Evolutionary conservation across 202 grass and related monocot genomes (phyloP).

Genomic region (Sporobolus alterniflorus): DNA sequence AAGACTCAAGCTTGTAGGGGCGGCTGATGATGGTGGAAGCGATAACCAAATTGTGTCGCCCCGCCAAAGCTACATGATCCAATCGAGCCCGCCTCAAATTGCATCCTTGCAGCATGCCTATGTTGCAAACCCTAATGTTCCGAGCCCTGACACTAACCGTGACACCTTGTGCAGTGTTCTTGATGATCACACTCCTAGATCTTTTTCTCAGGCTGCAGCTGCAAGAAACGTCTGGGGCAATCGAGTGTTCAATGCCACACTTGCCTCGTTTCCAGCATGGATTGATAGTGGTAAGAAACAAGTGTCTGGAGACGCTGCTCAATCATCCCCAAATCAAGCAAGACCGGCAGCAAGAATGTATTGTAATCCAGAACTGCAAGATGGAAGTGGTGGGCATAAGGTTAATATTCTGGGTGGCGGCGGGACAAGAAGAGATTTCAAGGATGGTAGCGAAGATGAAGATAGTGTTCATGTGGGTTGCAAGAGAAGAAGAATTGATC

Average conservation of each 20-base stretch:
- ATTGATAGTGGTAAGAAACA: conserved; percentile 26
- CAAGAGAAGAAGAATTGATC: conserved; percentile 57
- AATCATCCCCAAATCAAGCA: neutral
- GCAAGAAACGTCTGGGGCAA: conserved; percentile 51
- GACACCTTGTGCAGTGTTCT: conserved; percentile 47
- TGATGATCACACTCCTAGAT: conserved; percentile 30
- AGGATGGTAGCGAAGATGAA: neutral
- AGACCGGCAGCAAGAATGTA: neutral
- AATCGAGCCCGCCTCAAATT: conserved; percentile 32
- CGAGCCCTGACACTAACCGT: conserved; percentile 37
- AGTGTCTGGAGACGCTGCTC: neutral
- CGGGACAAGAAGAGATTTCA: conserved; percentile 26
- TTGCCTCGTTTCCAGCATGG: conserved; percentile 1
- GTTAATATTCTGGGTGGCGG: conserved; percentile 10
- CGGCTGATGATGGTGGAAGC: conserved; percentile 21
- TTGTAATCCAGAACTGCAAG: neutral
- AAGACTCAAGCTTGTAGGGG: conserved; percentile 52
- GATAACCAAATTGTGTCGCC: neutral
- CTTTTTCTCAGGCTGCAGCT: conserved; percentile 19
- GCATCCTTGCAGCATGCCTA: conserved; percentile 34
- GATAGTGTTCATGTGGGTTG: neutral
- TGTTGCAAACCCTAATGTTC: conserved; percentile 47
- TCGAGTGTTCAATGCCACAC: conserved; percentile 34
- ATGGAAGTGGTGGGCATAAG: conserved; percentile 1
- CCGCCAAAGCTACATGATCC: conserved; percentile 11